Evolutionary conservation across 139 green algal species (phyloP).

Genomic region (Ettlia oleoabundans): DNA sequence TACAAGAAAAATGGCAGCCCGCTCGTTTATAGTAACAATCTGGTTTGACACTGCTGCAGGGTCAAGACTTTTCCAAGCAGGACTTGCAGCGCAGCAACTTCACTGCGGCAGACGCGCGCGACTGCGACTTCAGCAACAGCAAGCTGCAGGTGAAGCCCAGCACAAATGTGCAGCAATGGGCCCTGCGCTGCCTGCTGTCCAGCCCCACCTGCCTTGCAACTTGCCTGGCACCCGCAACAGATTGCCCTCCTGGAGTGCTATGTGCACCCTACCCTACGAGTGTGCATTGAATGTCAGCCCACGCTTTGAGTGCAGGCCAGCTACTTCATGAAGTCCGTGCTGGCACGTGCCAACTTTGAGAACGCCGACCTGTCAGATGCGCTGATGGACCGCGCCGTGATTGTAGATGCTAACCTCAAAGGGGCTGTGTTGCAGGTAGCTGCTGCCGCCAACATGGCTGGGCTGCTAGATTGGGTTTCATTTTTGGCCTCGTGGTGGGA

Average conservation of each 20-base stretch:
- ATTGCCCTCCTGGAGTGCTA: no score
- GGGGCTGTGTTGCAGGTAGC: slow-evolving; percentile 75
- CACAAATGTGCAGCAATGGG: neutral
- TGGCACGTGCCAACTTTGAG: slow-evolving; percentile 55
- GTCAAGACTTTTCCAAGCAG: slow-evolving; percentile 37
- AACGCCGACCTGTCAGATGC: slow-evolving; percentile 89
- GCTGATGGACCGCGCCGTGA: slow-evolving; percentile 87
- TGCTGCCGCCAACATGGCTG: neutral
- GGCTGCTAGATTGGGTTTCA: neutral
- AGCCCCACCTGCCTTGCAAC: neutral
- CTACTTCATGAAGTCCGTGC: slow-evolving; percentile 78
- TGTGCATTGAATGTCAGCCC: neutral
- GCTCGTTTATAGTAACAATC: no score
- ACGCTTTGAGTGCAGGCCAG: slow-evolving; percentile 42
- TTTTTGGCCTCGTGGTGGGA: no score
- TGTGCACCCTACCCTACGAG: neutral
- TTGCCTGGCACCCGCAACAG: neutral
- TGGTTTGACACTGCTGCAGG: neutral
- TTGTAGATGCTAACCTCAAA: slow-evolving; percentile 83
- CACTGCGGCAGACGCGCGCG: slow-evolving; percentile 74
- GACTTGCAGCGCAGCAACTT: slow-evolving; percentile 90
- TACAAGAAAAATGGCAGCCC: no score
- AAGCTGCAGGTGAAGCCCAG: slow-evolving; percentile 27
- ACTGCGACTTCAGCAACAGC: slow-evolving; percentile 70
- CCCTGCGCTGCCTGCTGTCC: neutral